phyloP scores from a whole-genome alignment of 2,329 filamentous ascomycete species.

The Botrytis tulipae region DNA sequence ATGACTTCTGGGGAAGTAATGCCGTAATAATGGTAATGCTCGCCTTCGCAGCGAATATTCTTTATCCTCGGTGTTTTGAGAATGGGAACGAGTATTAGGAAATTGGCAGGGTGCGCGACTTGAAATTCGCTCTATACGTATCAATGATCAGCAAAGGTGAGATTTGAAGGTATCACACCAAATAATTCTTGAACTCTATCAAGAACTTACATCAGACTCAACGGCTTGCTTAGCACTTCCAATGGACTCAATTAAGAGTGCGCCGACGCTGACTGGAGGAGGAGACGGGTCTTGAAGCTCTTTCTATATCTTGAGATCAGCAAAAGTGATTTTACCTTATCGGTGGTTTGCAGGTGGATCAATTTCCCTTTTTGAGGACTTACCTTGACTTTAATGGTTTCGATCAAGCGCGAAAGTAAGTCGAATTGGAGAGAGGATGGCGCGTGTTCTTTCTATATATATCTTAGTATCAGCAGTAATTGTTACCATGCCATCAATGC shows the following conservation, averaged over 20 bases:
- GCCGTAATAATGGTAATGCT: slow-evolving; percentile 7
- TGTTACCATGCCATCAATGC: neutral
- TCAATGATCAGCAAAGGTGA: neutral
- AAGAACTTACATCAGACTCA: neutral
- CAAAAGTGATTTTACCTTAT: neutral
- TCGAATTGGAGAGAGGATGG: neutral
- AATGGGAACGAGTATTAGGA: neutral
- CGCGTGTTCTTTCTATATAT: neutral
- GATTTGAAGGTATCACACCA: neutral
- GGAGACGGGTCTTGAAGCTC: neutral
- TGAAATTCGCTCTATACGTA: neutral
- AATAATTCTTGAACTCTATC: no score
- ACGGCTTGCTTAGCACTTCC: neutral
- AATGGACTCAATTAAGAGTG: neutral
- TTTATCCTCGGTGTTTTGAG: neutral
- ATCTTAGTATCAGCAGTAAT: neutral
- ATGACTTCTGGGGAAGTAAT: neutral
- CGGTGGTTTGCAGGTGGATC: no score
- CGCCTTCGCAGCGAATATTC: neutral
- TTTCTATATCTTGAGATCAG: neutral
- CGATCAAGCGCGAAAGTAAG: neutral
- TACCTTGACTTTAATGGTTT: neutral
- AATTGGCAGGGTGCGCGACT: neutral
- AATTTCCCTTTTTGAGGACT: neutral
- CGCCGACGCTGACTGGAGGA: neutral